Evolutionary conservation across 1,284 basidiomycete genomes (phyloP), one percentile per base, ranked within the genome.

Genomic region (Leccinum pachyderme): DNA sequence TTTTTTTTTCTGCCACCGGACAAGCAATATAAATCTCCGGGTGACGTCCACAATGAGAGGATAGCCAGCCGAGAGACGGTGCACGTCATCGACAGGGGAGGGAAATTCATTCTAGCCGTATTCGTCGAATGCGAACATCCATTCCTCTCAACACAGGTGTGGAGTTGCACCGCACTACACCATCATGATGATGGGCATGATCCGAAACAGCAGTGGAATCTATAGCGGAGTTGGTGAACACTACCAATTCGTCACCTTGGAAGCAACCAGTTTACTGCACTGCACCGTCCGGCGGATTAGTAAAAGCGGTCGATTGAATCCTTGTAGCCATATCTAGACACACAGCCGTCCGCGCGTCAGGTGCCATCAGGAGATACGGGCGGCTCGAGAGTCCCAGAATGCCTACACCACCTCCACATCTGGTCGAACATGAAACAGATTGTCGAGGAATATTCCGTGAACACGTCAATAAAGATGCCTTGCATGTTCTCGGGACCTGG

Each of bases 1-100:
- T 18, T 18, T 18, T 18, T 49, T 48, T 46, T 63, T 52, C 58
- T 27, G 11, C 13, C 18, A 44, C 28, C 39, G 15, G 31, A 43
- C 28, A 24, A 39, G 43, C 24, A 28, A 18, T 6, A 46, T 15
- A 7, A 12, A 47, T 55, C 43, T 52, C 50, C 58, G 55, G 55
- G 39, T 22, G 39, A 41, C 39, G 39, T 22, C 24, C 43, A 27
- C 43, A 18, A 44, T 44, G 43, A 31, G 6, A 32, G 15, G 39
- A 41, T 31, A 27, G 43, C 18, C 39, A 39, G 5, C 37, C 22
- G 41, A 44, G 24, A 44, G 43, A 47, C 58, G 33, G 9, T 37
- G 50, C 45, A 53, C 46, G 41, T 60, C 63, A 62, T 65, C 50
- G 63, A 59, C 52, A 58, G 64, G 54, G 59, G 43, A 25, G 27